Percentiles rank a stretch among this genome's conserved stretches.
These are phyloP conservation scores for Allium fistulosum DNA, from an alignment of 106 monocot species.

Conservation along the genomic window DNA sequence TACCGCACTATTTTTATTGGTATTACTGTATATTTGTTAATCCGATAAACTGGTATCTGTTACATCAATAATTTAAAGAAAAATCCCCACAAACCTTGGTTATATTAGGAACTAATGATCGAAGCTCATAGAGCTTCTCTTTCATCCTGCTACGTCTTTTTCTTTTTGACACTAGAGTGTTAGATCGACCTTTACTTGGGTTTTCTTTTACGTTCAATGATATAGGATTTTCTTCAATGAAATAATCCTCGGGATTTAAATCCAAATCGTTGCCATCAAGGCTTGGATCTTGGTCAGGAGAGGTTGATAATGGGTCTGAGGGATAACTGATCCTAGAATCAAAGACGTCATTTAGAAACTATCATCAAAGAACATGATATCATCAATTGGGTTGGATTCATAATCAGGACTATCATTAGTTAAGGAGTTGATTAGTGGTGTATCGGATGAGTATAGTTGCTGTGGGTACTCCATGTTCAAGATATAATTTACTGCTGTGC, in stretches of 20 bases:
- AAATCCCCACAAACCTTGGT: constrained; percentile 37
- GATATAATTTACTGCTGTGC: no score
- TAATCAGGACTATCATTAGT: neutral
- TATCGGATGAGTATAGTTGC: neutral
- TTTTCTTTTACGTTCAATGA: constrained; percentile 6
- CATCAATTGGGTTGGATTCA: constrained; percentile 1
- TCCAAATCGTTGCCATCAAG: neutral
- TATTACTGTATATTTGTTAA: no score
- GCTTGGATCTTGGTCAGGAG: neutral
- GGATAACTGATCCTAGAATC: neutral
- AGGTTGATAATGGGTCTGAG: neutral
- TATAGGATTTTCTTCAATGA: constrained; percentile 9
- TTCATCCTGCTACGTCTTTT: constrained; percentile 66
- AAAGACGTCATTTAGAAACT: neutral
- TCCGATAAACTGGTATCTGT: no score
- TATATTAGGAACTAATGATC: constrained; percentile 77
- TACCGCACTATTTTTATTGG: no score
- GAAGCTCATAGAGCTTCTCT: constrained; percentile 66
- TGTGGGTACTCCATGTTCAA: neutral
- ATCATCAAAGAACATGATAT: constrained; percentile 2
- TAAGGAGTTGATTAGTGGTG: neutral
- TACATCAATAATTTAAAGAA: neutral
- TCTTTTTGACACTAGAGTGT: constrained; percentile 58
- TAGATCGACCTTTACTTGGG: constrained; percentile 49
- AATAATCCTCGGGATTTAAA: neutral